Evolutionary conservation across 495 filamentous ascomycete species (phyloP).

Genomic region (Baudoinia panamericana): DNA sequence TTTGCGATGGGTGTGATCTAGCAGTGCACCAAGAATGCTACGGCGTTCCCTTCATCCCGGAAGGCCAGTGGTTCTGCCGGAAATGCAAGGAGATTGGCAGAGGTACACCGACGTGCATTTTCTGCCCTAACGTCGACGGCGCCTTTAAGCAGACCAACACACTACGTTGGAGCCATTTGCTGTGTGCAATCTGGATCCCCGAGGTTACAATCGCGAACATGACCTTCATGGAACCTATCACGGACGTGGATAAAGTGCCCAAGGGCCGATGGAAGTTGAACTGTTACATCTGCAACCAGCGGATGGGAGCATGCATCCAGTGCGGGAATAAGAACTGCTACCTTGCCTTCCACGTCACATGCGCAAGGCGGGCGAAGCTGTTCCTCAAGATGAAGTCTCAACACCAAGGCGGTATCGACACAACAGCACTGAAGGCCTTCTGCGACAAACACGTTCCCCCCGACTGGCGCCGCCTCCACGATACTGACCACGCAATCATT

Average conservation of each 20-base stretch:
- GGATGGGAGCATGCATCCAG: slow-evolving; percentile 96
- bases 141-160: slow-evolving; percentile 97
- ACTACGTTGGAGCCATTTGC: slow-evolving; percentile 88
- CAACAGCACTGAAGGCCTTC: slow-evolving; percentile 81
- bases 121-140: slow-evolving; percentile 93
- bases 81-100: slow-evolving; percentile 93
- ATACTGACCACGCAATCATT: slow-evolving; percentile 50
- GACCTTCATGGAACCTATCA: slow-evolving; percentile 95
- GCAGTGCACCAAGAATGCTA: slow-evolving; percentile 99
- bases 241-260: slow-evolving; percentile 94
- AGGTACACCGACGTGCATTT: slow-evolving; percentile 87
- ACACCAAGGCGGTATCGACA: slow-evolving; percentile 68
- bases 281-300: slow-evolving; percentile 95
- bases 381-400: slow-evolving; percentile 94
- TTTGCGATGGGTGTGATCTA: slow-evolving; percentile 95
- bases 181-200: slow-evolving; percentile 97
- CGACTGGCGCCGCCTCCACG: slow-evolving; percentile 79
- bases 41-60: slow-evolving; percentile 95
- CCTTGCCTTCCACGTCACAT: slow-evolving; percentile 96
- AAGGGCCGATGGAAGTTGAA: slow-evolving; percentile 80
- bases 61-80: slow-evolving; percentile 95
- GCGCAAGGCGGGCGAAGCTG: slow-evolving; percentile 73
- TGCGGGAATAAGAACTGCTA: slow-evolving; percentile 97
- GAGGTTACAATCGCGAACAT: slow-evolving; percentile 92
- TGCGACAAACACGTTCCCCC: slow-evolving; percentile 92